These are phyloP conservation scores for Spergularia marina DNA, from an alignment of 148 eudicot species.

Conservation along the genomic window DNA sequence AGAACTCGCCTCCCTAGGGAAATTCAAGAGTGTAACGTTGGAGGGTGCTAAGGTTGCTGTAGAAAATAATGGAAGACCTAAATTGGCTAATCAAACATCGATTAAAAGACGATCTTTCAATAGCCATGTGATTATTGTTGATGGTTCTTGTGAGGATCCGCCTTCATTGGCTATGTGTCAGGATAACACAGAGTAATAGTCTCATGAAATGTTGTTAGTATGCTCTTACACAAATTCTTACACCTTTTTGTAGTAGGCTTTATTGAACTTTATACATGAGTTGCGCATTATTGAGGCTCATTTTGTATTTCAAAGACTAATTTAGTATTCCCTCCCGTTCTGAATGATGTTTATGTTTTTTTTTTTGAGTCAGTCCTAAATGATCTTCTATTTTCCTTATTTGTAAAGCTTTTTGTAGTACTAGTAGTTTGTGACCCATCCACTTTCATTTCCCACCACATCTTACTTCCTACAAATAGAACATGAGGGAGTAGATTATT, in stretches of 20 bases:
- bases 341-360: no score
- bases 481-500: no score
- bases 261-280: no score
- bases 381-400: no score
- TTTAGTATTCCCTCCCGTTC: no score
- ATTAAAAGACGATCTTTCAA: slow-evolving; percentile 19
- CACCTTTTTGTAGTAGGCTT: background rate
- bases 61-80: background rate
- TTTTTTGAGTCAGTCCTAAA: no score
- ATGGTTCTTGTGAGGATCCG: slow-evolving; percentile 12
- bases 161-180: slow-evolving; percentile 28
- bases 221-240: background rate
- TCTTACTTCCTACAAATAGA: no score
- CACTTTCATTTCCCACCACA: no score
- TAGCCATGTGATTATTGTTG: slow-evolving; percentile 25
- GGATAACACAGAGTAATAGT: slow-evolving; percentile 20
- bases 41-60: slow-evolving; percentile 1
- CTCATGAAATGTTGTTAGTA: background rate
- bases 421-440: no score
- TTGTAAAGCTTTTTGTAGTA: no score
- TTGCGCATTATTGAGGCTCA: no score
- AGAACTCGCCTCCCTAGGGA: slow-evolving; percentile 31
- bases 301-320: no score
- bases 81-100: slow-evolving; percentile 11
- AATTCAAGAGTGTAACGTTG: slow-evolving; percentile 12